Percentiles rank a stretch among this genome's conserved stretches.
Conservation (phyloP, 305 asterid genomes). For the Fraxinus velutina region DNA sequence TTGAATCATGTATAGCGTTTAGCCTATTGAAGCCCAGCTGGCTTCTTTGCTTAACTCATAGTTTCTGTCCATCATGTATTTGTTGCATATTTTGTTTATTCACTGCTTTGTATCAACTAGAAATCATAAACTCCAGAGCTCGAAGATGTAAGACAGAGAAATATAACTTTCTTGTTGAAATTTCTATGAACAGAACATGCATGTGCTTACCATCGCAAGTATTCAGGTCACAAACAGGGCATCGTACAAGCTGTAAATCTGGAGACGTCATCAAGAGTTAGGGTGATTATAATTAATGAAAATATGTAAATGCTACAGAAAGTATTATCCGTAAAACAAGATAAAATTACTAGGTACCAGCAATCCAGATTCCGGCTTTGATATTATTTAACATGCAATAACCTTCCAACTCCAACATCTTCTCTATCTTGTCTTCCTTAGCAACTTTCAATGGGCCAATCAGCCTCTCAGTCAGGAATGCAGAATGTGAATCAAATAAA, state of each 20-base stretch:
- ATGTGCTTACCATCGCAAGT: conserved; percentile 81
- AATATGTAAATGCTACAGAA: background rate
- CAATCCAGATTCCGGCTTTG: conserved; percentile 91
- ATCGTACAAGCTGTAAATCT: conserved; percentile 96
- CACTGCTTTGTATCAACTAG: background rate
- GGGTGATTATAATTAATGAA: conserved; percentile 6
- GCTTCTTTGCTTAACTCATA: background rate
- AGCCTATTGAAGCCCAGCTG: background rate
- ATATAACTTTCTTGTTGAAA: background rate
- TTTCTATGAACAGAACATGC: background rate
- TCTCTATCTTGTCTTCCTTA: conserved; percentile 37
- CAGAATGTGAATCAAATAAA: conserved; percentile 57
- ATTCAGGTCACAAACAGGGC: conserved; percentile 91
- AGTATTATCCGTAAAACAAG: background rate
- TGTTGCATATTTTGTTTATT: background rate
- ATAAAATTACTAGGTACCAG: conserved; percentile 48
- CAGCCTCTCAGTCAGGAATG: conserved; percentile 59
- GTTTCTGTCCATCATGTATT: background rate
- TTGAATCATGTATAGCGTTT: background rate
- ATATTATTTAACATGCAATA: conserved; percentile 54
- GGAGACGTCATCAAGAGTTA: conserved; percentile 28
- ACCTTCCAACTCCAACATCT: conserved; percentile 46
- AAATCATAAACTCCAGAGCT: background rate
- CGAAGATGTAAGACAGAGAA: background rate
- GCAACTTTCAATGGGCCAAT: conserved; percentile 37